Percentiles rank a stretch among this genome's conserved stretches.
phyloP scores from a whole-genome alignment of 805 yeast species.

The Ogataea ganodermae region DNA sequence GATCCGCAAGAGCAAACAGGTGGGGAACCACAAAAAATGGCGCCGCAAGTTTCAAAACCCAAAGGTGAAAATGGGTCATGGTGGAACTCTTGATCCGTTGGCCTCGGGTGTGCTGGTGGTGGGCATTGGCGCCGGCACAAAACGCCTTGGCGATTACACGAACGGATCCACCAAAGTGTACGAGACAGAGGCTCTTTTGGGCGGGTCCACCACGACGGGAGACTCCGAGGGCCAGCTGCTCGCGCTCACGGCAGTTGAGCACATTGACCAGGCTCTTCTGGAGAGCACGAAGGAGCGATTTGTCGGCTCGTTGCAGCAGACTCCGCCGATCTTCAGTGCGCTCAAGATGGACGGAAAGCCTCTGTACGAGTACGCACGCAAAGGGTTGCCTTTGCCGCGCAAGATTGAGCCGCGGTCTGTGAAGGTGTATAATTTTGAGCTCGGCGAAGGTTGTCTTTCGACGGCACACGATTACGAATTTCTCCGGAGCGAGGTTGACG shows the following conservation, averaged over 20 bases:
- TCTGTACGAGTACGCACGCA: constrained; percentile 89
- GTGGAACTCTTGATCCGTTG: constrained; percentile 94
- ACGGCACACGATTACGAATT: constrained; percentile 57
- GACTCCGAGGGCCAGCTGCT: constrained; percentile 87
- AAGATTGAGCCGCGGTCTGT: constrained; percentile 80
- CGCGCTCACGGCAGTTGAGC: constrained; percentile 55
- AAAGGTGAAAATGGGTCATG: constrained; percentile 93
- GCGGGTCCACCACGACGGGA: constrained; percentile 90
- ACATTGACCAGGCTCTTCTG: constrained; percentile 56
- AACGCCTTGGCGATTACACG: constrained; percentile 68
- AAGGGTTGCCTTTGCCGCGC: constrained; percentile 80
- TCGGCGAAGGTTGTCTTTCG: constrained; percentile 55
- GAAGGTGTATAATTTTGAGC: constrained; percentile 52
- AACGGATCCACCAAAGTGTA: constrained; percentile 77
- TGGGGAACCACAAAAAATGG: constrained; percentile 46
- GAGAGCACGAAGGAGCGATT: constrained; percentile 58
- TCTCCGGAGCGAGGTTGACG: constrained; percentile 46
- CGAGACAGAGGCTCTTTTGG: constrained; percentile 81
- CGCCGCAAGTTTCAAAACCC: constrained; percentile 52
- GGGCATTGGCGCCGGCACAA: constrained; percentile 94
- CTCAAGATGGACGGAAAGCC: constrained; percentile 93
- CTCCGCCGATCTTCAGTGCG: constrained; percentile 95
- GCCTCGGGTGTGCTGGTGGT: constrained; percentile 94
- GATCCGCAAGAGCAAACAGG: constrained; percentile 49
- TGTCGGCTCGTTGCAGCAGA: constrained; percentile 79